Conservation (phyloP, 306 rosid species). For the Myrica gale region DNA sequence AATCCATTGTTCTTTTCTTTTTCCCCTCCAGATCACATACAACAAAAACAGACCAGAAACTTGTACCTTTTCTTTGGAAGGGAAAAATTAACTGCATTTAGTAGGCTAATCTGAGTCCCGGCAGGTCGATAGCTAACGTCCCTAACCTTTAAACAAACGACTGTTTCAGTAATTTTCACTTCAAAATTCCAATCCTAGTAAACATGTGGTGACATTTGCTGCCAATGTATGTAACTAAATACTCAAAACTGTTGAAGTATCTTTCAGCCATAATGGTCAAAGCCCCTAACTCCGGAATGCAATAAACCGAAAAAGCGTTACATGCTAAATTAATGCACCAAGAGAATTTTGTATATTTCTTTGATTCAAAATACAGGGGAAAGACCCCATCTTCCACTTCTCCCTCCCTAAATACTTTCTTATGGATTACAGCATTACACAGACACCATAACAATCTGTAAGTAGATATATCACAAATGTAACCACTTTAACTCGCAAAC, state of each 20-base stretch:
- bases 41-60: constrained; percentile 10
- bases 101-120: constrained; percentile 72
- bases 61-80: constrained; percentile 76
- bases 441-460: no score
- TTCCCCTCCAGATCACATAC: neutral
- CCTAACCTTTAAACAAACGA: constrained; percentile 47
- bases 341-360: neutral
- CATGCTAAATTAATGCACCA: constrained; percentile 6
- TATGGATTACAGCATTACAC: neutral
- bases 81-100: constrained; percentile 65
- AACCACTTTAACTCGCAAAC: neutral
- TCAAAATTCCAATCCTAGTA: neutral
- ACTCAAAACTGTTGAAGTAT: neutral
- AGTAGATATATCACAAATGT: no score
- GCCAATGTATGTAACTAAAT: constrained; percentile 10
- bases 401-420: no score
- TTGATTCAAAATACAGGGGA: neutral
- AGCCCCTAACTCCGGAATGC: constrained; percentile 8
- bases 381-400: neutral
- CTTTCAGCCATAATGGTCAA: neutral
- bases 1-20: neutral
- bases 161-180: constrained; percentile 6
- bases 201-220: neutral
- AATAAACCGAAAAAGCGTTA: neutral
- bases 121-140: constrained; percentile 83